Conservation (phyloP, 148 eudicot species). For the Suaeda aralocaspica region DNA sequence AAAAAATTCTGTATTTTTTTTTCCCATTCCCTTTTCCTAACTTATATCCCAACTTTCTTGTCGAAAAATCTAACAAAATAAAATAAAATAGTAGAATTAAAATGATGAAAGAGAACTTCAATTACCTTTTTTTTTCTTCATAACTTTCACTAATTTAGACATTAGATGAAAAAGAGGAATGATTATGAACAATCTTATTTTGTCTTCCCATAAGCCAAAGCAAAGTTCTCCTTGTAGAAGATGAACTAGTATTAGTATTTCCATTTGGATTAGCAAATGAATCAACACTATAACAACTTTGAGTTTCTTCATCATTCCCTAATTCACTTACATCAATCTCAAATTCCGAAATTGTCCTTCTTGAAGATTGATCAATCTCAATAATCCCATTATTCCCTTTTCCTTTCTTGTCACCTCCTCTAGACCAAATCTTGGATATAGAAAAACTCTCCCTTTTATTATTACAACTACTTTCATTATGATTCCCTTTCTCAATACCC, state of each 20-base stretch:
- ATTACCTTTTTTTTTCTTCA: too few species aligned
- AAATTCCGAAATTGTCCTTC: constrained; percentile 52
- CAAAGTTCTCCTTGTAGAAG: constrained; percentile 61
- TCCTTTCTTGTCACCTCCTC: constrained; percentile 40
- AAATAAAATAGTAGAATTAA: neutral
- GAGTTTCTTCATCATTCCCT: constrained; percentile 54
- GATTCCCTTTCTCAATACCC: constrained; percentile 12
- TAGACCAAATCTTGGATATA: constrained; percentile 65
- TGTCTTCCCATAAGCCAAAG: constrained; percentile 81
- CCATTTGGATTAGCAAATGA: constrained; percentile 33
- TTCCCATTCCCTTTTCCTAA: neutral
- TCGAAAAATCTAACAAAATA: neutral
- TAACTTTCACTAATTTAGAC: constrained; percentile 25
- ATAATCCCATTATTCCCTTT: constrained; percentile 35
- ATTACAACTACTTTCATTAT: constrained; percentile 28
- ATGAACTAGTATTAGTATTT: constrained; percentile 44
- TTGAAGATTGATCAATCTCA: constrained; percentile 23
- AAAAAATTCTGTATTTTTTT: too few species aligned
- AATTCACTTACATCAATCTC: constrained; percentile 42
- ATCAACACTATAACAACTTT: constrained; percentile 55
- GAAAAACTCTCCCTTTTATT: constrained; percentile 64
- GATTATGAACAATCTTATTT: constrained; percentile 57
- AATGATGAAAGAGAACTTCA: neutral
- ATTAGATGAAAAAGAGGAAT: constrained; percentile 45
- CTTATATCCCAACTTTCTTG: neutral